A percentile compares a stretch with the other conserved stretches of the same genome.
These are phyloP conservation scores for Blastobotrys ciferrii DNA, from an alignment of 1,139 yeast species.

Conservation along the genomic window DNA sequence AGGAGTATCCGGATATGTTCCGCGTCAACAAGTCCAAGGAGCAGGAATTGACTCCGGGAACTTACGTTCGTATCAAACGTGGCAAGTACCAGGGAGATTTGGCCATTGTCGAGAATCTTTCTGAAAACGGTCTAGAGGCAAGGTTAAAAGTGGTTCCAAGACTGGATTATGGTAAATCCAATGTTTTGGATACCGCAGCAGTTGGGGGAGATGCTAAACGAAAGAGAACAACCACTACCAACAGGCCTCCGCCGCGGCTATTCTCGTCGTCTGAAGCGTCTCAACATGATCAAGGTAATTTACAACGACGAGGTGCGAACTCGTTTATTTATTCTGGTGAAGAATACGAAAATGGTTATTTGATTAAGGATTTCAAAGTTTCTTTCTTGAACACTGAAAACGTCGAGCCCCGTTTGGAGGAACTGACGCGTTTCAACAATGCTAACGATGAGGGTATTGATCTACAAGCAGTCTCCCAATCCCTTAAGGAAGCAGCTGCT, in stretches of 20 bases:
- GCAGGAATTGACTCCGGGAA: conserved; percentile 85
- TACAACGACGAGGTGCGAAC: conserved; percentile 70
- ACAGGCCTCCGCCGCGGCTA: conserved; percentile 80
- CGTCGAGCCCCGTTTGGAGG: conserved; percentile 86
- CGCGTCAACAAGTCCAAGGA: conserved; percentile 89
- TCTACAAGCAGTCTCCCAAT: conserved; percentile 78
- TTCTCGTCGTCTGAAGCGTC: conserved; percentile 64
- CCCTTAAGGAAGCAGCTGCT: conserved; percentile 64
- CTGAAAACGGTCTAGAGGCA: conserved; percentile 93
- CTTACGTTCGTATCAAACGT: conserved; percentile 83
- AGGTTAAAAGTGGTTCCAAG: conserved; percentile 90
- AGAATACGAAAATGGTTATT: conserved; percentile 84
- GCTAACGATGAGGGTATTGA: conserved; percentile 80
- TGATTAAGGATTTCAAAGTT: conserved; percentile 81
- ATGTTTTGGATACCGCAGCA: conserved; percentile 58
- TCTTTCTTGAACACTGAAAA: conserved; percentile 78
- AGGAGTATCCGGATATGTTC: conserved; percentile 89
- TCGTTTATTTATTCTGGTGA: conserved; percentile 78
- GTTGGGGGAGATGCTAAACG: conserved; percentile 32
- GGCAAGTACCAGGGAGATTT: conserved; percentile 93
- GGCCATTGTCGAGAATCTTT: conserved; percentile 88
- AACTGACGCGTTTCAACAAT: conserved; percentile 75
- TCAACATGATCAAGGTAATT: conserved; percentile 55
- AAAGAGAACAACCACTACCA: conserved; percentile 52
- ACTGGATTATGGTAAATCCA: conserved; percentile 79